Conservation (phyloP, 1,284 basidiomycete genomes). For the Uromyces viciae-fabae region DNA sequence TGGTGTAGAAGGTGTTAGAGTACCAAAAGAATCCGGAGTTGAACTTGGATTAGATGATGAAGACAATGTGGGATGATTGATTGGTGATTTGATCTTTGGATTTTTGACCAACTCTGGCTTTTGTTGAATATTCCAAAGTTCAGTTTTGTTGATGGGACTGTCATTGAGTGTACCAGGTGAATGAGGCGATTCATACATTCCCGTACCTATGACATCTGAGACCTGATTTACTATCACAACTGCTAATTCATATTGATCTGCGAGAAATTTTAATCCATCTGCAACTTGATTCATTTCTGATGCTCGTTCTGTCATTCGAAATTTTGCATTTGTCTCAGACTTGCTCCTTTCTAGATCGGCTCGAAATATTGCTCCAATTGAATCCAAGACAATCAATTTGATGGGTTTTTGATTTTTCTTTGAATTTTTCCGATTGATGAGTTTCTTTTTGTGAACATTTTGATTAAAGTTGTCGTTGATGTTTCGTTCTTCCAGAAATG, state of each 20-base stretch:
- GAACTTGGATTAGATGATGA: neutral
- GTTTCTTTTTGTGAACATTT: no score
- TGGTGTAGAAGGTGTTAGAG: conserved; percentile 39
- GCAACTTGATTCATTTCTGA: conserved; percentile 38
- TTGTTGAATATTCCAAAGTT: no score
- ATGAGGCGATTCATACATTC: no score
- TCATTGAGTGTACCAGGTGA: no score
- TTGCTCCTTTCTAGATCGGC: conserved; percentile 54
- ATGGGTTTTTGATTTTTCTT: conserved; percentile 61
- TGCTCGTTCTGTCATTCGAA: conserved; percentile 58
- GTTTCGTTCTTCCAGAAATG: conserved; percentile 58
- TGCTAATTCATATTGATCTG: conserved; percentile 64
- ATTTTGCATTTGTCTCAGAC: conserved; percentile 65
- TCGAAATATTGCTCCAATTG: conserved; percentile 74
- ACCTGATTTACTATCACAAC: conserved; percentile 82
- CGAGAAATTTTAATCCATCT: conserved; percentile 59
- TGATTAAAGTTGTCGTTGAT: neutral
- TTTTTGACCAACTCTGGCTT: neutral
- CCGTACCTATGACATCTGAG: conserved; percentile 69
- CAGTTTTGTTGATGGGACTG: no score
- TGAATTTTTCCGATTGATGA: no score
- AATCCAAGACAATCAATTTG: conserved; percentile 71
- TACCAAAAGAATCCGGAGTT: conserved; percentile 12
- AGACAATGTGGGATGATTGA: neutral
- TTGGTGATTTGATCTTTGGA: no score